Evolutionary conservation across 2,329 filamentous ascomycete species (phyloP), one percentile per base, ranked within the genome.

Genomic region (Hypoxylon rubiginosum): DNA sequence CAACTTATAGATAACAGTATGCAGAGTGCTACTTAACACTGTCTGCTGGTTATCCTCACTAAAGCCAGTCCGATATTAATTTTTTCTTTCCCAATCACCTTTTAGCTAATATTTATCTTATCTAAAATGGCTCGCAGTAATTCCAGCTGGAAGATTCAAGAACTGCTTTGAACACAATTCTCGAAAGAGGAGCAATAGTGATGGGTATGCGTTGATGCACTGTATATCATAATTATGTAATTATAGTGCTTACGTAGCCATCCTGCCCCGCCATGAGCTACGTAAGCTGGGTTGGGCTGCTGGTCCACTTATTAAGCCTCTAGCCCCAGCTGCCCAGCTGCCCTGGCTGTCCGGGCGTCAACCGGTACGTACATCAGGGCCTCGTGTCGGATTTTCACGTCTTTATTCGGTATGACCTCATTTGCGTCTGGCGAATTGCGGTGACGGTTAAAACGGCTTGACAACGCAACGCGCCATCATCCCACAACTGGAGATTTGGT

Each of bases 381-480:
- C 11, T 26, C 24, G 21, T 48, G 21, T 28, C 28, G 45, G 21
- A 28, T 26, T 21, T 46, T 28, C 21, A 28, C n/a, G 52, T 15
- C 39, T 30, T 43, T 17, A 34, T 45, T 32, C 26, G 39, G 28
- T 41, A 66, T 69, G 66, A 69, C 64, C 60, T 69, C 60, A 67
- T 62, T 24, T 19, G 36, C 57, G 64, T 62, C 32, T 19, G 36
- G 26, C 19, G 15, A 51, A 60, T 63, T 21, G 49, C 32, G 43
- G 43, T 60, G 60, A 63, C 41, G 39, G 53, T 28, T 19, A 9
- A 24, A 21, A 36, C 41, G 36, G 48, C 21, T 54, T 64, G 61
- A 65, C 67, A 67, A 62, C 60, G 51, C 58, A 64, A 66, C 64
- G 67, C 64, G 67, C 67, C 46, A 34, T 59, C 53, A 58, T 59